These are phyloP conservation scores for Pachyrhizus erosus DNA, from an alignment of 306 rosid genomes.

Conservation along the genomic window DNA sequence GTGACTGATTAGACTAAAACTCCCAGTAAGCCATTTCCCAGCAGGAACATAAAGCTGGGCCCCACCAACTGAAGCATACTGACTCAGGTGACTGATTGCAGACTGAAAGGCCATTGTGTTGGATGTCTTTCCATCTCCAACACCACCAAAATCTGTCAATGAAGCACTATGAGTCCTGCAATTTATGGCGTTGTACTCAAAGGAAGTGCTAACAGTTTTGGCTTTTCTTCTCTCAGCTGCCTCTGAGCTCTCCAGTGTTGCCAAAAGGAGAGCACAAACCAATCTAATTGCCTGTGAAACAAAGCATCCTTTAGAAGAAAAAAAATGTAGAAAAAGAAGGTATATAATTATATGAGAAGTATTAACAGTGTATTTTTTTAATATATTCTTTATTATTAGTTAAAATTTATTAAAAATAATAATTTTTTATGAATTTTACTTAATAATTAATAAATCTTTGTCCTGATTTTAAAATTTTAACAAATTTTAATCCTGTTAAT, in stretches of 20 bases:
- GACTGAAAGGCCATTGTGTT: slow-evolving; percentile 72
- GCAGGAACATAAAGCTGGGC: slow-evolving; percentile 72
- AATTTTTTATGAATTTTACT: no score
- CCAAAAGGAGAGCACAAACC: slow-evolving; percentile 39
- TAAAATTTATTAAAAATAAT: no score
- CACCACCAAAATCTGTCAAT: slow-evolving; percentile 73
- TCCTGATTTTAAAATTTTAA: no score
- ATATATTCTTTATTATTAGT: no score
- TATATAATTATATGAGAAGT: background rate
- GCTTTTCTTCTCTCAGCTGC: slow-evolving; percentile 54
- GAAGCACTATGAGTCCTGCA: slow-evolving; percentile 75
- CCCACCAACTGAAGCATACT: slow-evolving; percentile 61
- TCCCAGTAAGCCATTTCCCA: slow-evolving; percentile 85
- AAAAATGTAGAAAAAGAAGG: background rate
- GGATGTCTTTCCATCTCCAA: slow-evolving; percentile 75
- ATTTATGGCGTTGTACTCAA: slow-evolving; percentile 65
- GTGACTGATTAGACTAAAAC: slow-evolving; percentile 74
- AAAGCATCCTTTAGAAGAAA: background rate
- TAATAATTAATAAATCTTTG: no score
- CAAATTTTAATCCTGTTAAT: no score
- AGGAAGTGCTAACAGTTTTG: slow-evolving; percentile 24
- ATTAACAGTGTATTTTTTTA: no score
- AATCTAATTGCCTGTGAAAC: slow-evolving; percentile 38
- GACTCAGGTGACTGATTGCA: slow-evolving; percentile 61
- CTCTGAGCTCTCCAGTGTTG: slow-evolving; percentile 42